Conservation (phyloP, 345 rosid species). For the Punica granatum region DNA sequence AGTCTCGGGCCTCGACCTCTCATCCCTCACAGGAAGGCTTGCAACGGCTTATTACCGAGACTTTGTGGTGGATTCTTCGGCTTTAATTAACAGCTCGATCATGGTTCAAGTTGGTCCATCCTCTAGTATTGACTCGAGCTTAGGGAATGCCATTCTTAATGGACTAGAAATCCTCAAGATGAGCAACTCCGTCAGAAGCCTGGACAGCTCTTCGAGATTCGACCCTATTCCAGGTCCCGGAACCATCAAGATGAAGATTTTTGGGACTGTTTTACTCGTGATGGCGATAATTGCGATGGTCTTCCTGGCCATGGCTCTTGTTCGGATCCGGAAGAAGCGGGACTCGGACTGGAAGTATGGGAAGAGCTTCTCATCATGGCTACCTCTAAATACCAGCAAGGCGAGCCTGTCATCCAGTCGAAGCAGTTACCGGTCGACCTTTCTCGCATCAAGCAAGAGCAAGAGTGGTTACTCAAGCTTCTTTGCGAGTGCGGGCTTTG, state of each 20-base stretch:
- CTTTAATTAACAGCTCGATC: conserved; percentile 38
- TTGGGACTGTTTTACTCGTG: conserved; percentile 43
- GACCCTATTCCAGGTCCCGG: conserved; percentile 14
- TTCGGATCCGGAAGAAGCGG: conserved; percentile 38
- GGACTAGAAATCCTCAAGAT: conserved; percentile 76
- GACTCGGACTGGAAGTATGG: conserved; percentile 56
- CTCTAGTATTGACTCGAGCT: conserved; percentile 24
- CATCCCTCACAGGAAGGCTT: conserved; percentile 32
- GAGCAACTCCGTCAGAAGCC: conserved; percentile 47
- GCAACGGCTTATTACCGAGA: conserved; percentile 50
- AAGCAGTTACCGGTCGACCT: conserved; percentile 45
- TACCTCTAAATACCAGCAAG: conserved; percentile 47
- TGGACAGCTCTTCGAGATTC: conserved; percentile 42
- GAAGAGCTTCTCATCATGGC: conserved; percentile 70
- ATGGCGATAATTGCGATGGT: conserved; percentile 41
- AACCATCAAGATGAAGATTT: conserved; percentile 33
- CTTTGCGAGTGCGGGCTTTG: conserved; percentile 55
- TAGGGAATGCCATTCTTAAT: conserved; percentile 55
- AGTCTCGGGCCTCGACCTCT: conserved; percentile 42
- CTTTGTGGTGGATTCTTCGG: conserved; percentile 45
- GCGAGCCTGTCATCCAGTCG: conserved; percentile 44
- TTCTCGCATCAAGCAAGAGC: conserved; percentile 51
- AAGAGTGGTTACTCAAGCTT: conserved; percentile 45
- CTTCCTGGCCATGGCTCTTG: conserved; percentile 32
- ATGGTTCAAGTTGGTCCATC: conserved; percentile 59